Base-by-base conservation (phyloP, 1,284 basidiomycete genomes). In the Heterobasidion occidentale region DNA sequence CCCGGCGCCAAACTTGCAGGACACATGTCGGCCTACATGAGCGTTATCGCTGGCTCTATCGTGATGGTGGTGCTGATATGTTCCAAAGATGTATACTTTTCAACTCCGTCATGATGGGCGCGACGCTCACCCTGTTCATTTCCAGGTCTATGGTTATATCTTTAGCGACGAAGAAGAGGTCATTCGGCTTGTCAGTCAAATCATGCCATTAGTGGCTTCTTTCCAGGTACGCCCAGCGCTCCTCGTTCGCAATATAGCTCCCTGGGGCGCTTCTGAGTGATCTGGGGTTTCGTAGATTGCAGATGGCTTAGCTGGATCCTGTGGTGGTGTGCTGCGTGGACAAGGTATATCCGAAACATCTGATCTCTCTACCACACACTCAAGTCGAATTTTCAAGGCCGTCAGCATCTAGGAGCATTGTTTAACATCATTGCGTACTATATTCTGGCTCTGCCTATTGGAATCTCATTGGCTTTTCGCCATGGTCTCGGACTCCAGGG, bases 391-490 rank as follows among this genome's bases (percentile, higher is more conserved):
- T 9, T n/a, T 48, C 34, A 19, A 83, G 87, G 88, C 12, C 78
- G 84, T 34, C 88, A 90, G 63, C 84, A 86, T 62, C 76, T 90
- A 11, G 87, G 88, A 9, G 88, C 87, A 7, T 62, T 82, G 7
- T 89, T 88, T 70, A 90, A 90, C 64, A 67, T 88, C 46, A 70
- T 87, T n/a, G 86, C 88, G 15, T 90, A 90, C 68, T 90, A 90
- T 61, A 74, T 88, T 2, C 70, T 90, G 38, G 88, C 88, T 11
- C 71, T 90, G 15, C 87, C 87, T 0, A 69, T 90, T 47, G 88
- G 88, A 2, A 81, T 90, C 53, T 78, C 75, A 2, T 75, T 90
- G 14, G 88, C 88, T 0, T 90, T 89, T 65, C 63, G 64, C 15
- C 69, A 70, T 0, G 65, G 67, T 36, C 67, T 83, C 7, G 84